A percentile compares a stretch with the other conserved stretches of the same genome.
Evolutionary conservation across 1,284 basidiomycete genomes (phyloP).

Genomic region (Cutaneotrichosporon cyanovorans): DNA sequence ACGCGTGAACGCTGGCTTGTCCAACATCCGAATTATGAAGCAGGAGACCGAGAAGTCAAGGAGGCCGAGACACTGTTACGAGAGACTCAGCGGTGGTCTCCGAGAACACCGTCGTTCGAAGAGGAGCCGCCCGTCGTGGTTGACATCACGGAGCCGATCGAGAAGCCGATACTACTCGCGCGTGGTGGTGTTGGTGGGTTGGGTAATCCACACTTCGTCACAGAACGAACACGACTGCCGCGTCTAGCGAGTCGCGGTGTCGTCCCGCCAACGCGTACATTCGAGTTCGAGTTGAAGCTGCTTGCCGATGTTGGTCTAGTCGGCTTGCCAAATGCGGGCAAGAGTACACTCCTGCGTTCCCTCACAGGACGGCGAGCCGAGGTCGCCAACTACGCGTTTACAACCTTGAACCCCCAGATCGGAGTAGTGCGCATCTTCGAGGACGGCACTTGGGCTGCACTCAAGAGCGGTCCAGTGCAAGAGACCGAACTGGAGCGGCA

Average conservation of each 20-base stretch:
- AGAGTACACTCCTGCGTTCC: constrained; percentile 76
- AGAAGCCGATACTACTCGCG: constrained; percentile 61
- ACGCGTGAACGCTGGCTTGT: constrained; percentile 66
- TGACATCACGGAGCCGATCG: constrained; percentile 50
- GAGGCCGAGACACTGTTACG: constrained; percentile 58
- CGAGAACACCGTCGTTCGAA: constrained; percentile 24
- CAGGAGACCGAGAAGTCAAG: constrained; percentile 61
- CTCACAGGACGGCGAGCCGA: constrained; percentile 81
- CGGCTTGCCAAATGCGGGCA: constrained; percentile 79
- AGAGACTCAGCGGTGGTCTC: constrained; percentile 53
- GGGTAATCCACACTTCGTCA: constrained; percentile 78
- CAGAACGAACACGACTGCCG: constrained; percentile 54
- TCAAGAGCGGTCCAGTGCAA: constrained; percentile 52
- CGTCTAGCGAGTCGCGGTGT: constrained; percentile 74
- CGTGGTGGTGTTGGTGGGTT: constrained; percentile 75
- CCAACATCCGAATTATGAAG: constrained; percentile 64
- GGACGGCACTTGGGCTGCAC: constrained; percentile 63
- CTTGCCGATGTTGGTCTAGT: constrained; percentile 91
- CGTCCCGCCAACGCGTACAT: constrained; percentile 70
- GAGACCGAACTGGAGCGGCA: constrained; percentile 62
- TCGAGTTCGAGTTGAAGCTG: constrained; percentile 89
- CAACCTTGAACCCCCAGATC: constrained; percentile 91
- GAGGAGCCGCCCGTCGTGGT: constrained; percentile 56
- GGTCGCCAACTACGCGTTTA: constrained; percentile 88
- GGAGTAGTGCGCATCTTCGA: constrained; percentile 79